Evolutionary conservation across 192 early-diverging fungal species (phyloP).

Genomic region (Gaertneriomyces sp.): DNA sequence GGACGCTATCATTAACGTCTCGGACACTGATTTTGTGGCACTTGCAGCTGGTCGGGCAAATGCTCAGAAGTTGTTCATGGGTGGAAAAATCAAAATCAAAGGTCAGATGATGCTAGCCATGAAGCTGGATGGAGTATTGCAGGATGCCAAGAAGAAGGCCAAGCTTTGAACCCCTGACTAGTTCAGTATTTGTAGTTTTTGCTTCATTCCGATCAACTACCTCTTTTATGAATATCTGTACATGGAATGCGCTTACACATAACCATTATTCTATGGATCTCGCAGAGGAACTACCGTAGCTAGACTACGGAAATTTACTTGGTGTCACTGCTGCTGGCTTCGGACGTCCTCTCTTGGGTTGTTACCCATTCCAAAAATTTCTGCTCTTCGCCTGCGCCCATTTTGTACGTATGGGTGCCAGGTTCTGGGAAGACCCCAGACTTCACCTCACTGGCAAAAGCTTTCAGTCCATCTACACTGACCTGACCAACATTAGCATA

Average conservation of each 20-base stretch:
- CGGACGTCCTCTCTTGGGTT: neutral
- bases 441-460: constrained; percentile 78
- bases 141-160: constrained; percentile 18
- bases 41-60: constrained; percentile 82
- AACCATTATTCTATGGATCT: no score
- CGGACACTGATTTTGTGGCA: constrained; percentile 78
- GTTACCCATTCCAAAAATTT: constrained; percentile 44
- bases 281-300: no score
- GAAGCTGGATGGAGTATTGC: constrained; percentile 19
- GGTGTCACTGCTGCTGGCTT: no score
- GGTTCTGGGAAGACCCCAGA: constrained; percentile 68
- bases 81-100: constrained; percentile 80
- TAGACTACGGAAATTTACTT: no score
- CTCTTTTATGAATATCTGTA: no score
- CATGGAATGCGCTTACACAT: no score
- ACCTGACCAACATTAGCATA: constrained; percentile 74
- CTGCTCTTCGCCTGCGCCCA: constrained; percentile 52
- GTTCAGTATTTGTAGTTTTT: no score
- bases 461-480: constrained; percentile 66
- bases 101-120: constrained; percentile 54
- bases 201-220: no score
- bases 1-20: constrained; percentile 68
- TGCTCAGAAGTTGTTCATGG: constrained; percentile 88
- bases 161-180: constrained; percentile 10
- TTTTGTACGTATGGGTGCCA: constrained; percentile 75